Base-by-base conservation (phyloP, 2,329 filamentous ascomycete genomes). In the Trichoderma sp. region DNA sequence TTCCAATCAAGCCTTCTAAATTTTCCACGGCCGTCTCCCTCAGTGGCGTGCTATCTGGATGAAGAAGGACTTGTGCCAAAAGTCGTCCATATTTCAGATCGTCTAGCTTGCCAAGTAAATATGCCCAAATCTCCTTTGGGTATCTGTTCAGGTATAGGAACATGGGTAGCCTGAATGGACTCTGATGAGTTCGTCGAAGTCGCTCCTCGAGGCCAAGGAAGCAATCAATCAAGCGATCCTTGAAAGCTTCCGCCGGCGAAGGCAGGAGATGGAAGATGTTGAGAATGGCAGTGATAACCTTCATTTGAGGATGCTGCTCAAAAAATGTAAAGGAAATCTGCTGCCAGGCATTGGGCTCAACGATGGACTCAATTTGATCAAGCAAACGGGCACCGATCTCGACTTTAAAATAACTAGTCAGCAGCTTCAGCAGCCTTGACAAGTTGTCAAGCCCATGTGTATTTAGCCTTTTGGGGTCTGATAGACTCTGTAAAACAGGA, bases 321-420 rank as follows among this genome's bases (percentile, higher is more conserved):
- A 98, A 93, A 73, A 97, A 90, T 1, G 91, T 94, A 79, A 99
- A 99, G 0, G 95, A 97, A 1, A 96, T 92, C 75, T 94, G 93
- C 77, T 98, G 94, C 73, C 98, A 83, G 16, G 89, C 86, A 63
- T 84, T 86, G 3, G 92, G 87, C 69, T 97, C 94, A 1, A 95
- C 94, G 72, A 99, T 94, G 13, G 90, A 88, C 76, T 95, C 95
- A 80, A 97, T 91, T 75, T 99, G 96, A 72, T 98, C 95, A 11
- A 99, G 84, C n/a, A 99, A 82, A 28, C 96, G 89, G 26, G 93
- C 88, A 7, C 96, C 96, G 66, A 99, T 99, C 77, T 99, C 96
- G 0, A 98, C 94, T 80, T 99, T 99, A 81, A 99, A 99, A 79
- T 99, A 99, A 70, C 96, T 98, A 0, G 95, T 99, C 21, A 99